phyloP scores from a whole-genome alignment of 129 eudicot genomes.

The Dittrichia graveolens region DNA sequence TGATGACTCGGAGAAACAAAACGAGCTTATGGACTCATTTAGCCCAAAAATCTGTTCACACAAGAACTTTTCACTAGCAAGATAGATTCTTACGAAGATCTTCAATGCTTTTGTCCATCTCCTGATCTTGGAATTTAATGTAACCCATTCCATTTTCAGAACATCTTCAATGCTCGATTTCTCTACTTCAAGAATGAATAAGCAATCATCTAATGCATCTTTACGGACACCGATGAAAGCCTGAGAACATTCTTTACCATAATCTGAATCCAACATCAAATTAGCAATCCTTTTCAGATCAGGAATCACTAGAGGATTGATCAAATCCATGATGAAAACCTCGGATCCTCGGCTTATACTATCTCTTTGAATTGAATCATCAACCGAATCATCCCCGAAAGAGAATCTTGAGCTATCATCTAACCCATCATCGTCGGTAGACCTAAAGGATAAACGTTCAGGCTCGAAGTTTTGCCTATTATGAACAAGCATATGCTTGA shows the following conservation, averaged over 20 bases:
- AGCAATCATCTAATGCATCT: conserved; percentile 80
- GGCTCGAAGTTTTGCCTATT: conserved; percentile 81
- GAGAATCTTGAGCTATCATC: conserved; percentile 63
- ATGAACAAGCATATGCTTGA: conserved; percentile 72
- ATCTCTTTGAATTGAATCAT: conserved; percentile 64
- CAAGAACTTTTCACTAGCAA: conserved; percentile 68
- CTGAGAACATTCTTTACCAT: conserved; percentile 79
- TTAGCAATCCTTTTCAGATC: conserved; percentile 71
- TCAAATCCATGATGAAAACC: conserved; percentile 63
- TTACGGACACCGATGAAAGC: conserved; percentile 64
- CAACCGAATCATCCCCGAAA: conserved; percentile 69
- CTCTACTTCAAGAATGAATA: conserved; percentile 75
- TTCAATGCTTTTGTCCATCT: conserved; percentile 71
- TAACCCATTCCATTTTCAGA: conserved; percentile 84
- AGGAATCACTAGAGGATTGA: conserved; percentile 65
- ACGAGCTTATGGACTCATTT: conserved; percentile 39
- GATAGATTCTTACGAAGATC: conserved; percentile 68
- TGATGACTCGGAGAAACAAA: conserved; percentile 68
- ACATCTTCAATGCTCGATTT: conserved; percentile 84
- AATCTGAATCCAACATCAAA: conserved; percentile 74
- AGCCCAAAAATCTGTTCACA: conserved; percentile 64
- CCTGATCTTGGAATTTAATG: conserved; percentile 69
- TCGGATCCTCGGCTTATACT: conserved; percentile 65
- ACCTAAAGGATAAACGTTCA: conserved; percentile 74
- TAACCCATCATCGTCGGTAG: conserved; percentile 66